These are phyloP conservation scores for Solanum tacnaense DNA, from an alignment of 257 asterid genomes.

Conservation along the genomic window DNA sequence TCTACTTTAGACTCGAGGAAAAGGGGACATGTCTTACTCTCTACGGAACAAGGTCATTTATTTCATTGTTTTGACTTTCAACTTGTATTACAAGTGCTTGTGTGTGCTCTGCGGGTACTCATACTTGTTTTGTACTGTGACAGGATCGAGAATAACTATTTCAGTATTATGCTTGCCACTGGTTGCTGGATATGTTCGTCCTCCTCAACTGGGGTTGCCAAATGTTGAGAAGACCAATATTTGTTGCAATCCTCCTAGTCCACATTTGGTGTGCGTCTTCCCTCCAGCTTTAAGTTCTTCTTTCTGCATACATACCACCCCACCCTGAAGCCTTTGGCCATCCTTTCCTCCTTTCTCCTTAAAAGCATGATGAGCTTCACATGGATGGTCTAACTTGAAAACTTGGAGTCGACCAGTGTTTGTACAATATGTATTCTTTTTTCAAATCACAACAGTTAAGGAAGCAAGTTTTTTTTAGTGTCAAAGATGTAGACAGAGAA, in stretches of 20 bases:
- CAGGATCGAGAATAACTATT: constrained; percentile 77
- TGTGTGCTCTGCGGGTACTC: neutral
- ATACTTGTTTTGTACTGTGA: constrained; percentile 2
- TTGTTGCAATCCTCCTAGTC: constrained; percentile 92
- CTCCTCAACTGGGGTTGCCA: constrained; percentile 81
- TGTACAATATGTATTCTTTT: constrained; percentile 4
- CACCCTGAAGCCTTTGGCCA: constrained; percentile 26
- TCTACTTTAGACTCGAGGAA: constrained; percentile 23
- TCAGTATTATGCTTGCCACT: constrained; percentile 80
- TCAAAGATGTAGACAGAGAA: neutral
- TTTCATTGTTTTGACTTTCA: neutral
- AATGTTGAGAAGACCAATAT: constrained; percentile 51
- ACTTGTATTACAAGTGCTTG: neutral
- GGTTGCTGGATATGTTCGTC: constrained; percentile 90
- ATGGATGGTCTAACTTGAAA: neutral
- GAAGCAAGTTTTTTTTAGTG: neutral
- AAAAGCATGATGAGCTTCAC: neutral
- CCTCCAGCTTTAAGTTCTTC: constrained; percentile 92
- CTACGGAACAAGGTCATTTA: constrained; percentile 52
- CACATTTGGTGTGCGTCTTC: constrained; percentile 79
- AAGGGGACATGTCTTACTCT: constrained; percentile 68
- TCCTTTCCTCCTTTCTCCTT: neutral
- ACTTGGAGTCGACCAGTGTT: neutral
- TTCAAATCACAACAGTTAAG: neutral
- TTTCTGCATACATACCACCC: constrained; percentile 72